These are phyloP conservation scores for Beauveria pseudobassiana DNA, from an alignment of 2,329 filamentous ascomycete species.

Conservation along the genomic window DNA sequence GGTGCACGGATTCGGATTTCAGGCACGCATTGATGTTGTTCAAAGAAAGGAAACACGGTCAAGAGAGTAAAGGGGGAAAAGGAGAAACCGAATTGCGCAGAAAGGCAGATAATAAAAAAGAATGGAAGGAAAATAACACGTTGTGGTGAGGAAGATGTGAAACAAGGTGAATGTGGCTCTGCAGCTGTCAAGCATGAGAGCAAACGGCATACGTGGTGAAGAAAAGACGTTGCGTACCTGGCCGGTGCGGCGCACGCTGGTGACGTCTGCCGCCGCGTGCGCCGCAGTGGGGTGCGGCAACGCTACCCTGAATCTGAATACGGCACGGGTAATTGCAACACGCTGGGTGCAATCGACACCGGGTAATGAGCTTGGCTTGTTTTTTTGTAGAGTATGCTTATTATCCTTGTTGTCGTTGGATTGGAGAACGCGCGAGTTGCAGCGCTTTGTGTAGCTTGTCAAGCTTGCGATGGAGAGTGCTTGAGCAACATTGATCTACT, in stretches of 20 bases:
- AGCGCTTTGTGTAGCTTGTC: too few species aligned
- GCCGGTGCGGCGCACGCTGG: too few species aligned
- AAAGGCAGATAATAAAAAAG: not conserved
- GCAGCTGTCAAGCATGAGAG: conserved; percentile 4
- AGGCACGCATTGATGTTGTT: not conserved
- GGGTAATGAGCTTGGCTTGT: too few species aligned
- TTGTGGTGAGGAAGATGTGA: not conserved
- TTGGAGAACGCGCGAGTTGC: too few species aligned
- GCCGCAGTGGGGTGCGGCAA: not conserved
- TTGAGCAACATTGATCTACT: too few species aligned
- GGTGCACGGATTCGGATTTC: not conserved
- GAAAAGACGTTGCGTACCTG: not conserved
- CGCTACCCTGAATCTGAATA: not conserved
- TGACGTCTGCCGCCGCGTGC: not conserved
- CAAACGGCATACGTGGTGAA: conserved; percentile 9
- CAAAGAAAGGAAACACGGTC: not conserved
- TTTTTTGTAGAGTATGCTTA: too few species aligned
- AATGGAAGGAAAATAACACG: not conserved
- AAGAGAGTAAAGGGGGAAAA: not conserved
- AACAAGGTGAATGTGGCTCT: conserved; percentile 3
- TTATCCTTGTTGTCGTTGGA: too few species aligned
- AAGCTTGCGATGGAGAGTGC: too few species aligned
- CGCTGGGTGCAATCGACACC: too few species aligned
- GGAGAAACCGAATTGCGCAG: not conserved
- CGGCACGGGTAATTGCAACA: not conserved